Base-by-base conservation (phyloP, 1,139 yeast genomes). In the Saccharomyces hybrid region DNA sequence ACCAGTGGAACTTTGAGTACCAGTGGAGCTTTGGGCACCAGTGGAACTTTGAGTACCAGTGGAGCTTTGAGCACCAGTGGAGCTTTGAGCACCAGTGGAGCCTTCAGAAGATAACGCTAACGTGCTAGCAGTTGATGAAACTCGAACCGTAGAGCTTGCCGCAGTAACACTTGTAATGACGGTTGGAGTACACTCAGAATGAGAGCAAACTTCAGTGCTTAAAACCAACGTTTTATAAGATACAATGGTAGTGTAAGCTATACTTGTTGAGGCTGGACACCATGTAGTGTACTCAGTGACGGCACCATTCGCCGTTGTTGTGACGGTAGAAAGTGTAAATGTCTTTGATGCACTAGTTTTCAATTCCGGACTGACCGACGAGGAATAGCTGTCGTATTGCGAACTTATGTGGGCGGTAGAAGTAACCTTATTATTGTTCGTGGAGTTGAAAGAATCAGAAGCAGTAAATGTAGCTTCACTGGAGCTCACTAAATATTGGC, bases 311-410 rank as follows among this genome's bases (percentile, higher is more conserved):
- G 16, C 14, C 14, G 49, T 44, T 12, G 48, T 16, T 4, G 52
- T 50, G 12, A 50, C 52, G 5, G 52, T 50, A 12, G 53, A 51
- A 16, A 31, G 28, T 16, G 27, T n/a, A 31, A 34, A 21, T 4
- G 52, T 50, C 16, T 34, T 28, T 9, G 28, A 16, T 14, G 26
- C n/a, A 12, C 21, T 38, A 9, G 24, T 38, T 19, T 16, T 38
- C 9, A 38, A 19, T 19, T 38, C 14, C 7, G 48, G 28, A 46
- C 26, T 26, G 11, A 21, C 11, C 29, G 2, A 21, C 21, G 28
- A 32, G 41, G 14, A 41, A 21, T 41, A 16, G 24, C 46, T 41
- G 24, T 41, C 46, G 46, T 41, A 29, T 29, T 2, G 34, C n/a
- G n/a, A 38, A 16, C 7, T 19, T 38, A 9, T 16, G 24, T 38